Evolutionary conservation across 2,329 filamentous ascomycete genomes (phyloP).

Genomic region (Pestalotiopsis sp.): DNA sequence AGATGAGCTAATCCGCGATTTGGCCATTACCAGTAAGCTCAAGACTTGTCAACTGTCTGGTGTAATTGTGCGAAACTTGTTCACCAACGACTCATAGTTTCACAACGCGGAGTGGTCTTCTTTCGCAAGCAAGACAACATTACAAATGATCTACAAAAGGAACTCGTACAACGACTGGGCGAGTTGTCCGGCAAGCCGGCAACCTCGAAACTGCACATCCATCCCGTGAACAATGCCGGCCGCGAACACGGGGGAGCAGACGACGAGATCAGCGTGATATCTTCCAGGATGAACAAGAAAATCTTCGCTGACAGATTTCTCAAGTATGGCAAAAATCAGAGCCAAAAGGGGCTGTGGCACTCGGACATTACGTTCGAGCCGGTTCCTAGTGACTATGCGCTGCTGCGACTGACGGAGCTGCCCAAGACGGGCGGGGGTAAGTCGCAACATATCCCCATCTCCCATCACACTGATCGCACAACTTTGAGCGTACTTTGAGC

Average conservation of each 20-base stretch:
- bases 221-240: constrained; percentile 56
- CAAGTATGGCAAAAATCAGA: constrained; percentile 43
- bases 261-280: constrained; percentile 65
- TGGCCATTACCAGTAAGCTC: constrained; percentile 65
- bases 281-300: constrained; percentile 55
- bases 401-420: constrained; percentile 46
- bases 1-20: constrained; percentile 64
- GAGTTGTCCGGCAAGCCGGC: constrained; percentile 58
- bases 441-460: neutral
- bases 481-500: neutral
- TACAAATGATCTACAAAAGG: constrained; percentile 65
- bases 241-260: constrained; percentile 57
- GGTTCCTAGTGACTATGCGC: constrained; percentile 56
- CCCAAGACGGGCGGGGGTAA: constrained; percentile 47
- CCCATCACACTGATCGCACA: neutral
- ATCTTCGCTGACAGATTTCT: constrained; percentile 44
- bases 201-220: constrained; percentile 60
- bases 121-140: constrained; percentile 66
- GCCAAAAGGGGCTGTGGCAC: constrained; percentile 48
- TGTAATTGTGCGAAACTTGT: neutral
- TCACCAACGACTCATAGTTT: constrained; percentile 48
- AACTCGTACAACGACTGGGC: constrained; percentile 62
- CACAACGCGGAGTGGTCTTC: constrained; percentile 70
- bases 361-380: constrained; percentile 60
- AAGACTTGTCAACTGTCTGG: neutral